phyloP scores from a whole-genome alignment of 495 filamentous ascomycete genomes.

The Hypomontagnella monticulosa region DNA sequence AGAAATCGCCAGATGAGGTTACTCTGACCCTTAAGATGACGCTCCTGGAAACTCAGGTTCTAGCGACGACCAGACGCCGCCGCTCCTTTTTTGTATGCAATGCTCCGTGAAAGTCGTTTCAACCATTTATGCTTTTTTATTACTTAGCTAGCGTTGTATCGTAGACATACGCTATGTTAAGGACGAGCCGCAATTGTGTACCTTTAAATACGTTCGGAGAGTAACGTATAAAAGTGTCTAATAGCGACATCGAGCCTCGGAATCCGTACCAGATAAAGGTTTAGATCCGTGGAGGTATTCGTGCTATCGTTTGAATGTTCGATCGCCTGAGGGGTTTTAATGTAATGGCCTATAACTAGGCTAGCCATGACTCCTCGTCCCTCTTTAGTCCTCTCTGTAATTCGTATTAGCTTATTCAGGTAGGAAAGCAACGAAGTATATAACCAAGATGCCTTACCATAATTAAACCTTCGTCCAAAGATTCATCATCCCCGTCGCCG shows the following conservation, averaged over 20 bases:
- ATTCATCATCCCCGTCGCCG: conserved; percentile 48
- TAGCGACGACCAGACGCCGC: conserved; percentile 13
- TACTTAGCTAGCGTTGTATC: conserved; percentile 1
- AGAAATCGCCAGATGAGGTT: conserved; percentile 3
- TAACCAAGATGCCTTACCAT: conserved; percentile 43
- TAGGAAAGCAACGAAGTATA: not conserved
- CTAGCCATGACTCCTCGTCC: conserved; percentile 61
- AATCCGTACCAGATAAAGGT: not conserved
- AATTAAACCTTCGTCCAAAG: conserved; percentile 57
- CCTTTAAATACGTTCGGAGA: conserved; percentile 21
- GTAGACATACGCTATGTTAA: conserved; percentile 7
- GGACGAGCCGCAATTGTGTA: not conserved
- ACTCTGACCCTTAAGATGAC: conserved; percentile 1
- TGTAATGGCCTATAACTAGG: conserved; percentile 35
- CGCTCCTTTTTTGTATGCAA: conserved; percentile 36
- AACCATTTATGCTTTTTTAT: conserved; percentile 25
- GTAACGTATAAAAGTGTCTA: not conserved
- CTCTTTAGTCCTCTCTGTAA: conserved; percentile 53
- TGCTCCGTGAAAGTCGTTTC: conserved; percentile 18
- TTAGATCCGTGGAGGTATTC: not conserved
- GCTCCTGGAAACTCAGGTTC: not conserved
- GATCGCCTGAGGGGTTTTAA: not conserved
- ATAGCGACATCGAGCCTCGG: conserved; percentile 2
- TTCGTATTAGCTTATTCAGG: conserved; percentile 12
- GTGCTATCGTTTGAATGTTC: not conserved